phyloP scores from a whole-genome alignment of 225 moss, liverwort and hornwort species.

The Anthoceros angustus region DNA sequence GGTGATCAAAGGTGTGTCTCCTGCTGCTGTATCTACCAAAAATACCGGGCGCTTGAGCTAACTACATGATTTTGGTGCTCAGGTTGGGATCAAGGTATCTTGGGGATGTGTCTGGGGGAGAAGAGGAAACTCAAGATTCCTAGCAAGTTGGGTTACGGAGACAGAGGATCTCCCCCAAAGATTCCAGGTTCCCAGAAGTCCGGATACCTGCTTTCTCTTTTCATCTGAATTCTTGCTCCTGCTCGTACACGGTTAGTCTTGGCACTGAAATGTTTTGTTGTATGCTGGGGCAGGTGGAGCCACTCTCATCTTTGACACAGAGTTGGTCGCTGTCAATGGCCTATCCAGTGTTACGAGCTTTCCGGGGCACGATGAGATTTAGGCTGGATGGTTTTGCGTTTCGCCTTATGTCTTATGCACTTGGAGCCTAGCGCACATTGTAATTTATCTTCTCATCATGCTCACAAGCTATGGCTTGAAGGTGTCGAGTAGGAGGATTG shows the following conservation, averaged over 20 bases:
- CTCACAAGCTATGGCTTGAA: too few relatives aligned
- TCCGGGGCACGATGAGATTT: too few relatives aligned
- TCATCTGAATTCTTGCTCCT: background rate
- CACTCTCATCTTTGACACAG: slow-evolving; percentile 81
- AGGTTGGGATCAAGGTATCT: slow-evolving; percentile 83
- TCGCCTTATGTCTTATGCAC: too few relatives aligned
- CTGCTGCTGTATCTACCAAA: slow-evolving; percentile 15
- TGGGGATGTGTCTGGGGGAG: slow-evolving; percentile 86
- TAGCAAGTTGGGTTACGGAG: slow-evolving; percentile 65
- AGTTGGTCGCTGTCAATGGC: slow-evolving; percentile 80
- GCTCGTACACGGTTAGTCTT: background rate
- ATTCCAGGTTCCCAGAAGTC: slow-evolving; percentile 35
- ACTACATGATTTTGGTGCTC: background rate
- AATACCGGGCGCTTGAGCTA: too few relatives aligned
- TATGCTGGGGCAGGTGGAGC: slow-evolving; percentile 35
- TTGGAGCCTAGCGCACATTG: too few relatives aligned
- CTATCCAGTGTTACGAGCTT: too few relatives aligned
- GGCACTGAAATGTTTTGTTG: background rate
- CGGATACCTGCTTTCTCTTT: background rate
- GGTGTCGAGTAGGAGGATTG: too few relatives aligned
- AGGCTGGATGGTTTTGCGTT: too few relatives aligned
- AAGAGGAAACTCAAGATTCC: slow-evolving; percentile 90
- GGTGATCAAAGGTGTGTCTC: slow-evolving; percentile 37
- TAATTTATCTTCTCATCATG: too few relatives aligned
- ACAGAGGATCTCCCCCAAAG: slow-evolving; percentile 40